Percentiles rank a stretch among this genome's conserved stretches.
Evolutionary conservation across 768 basidiomycete genomes (phyloP).

Genomic region (Mycena metata): DNA sequence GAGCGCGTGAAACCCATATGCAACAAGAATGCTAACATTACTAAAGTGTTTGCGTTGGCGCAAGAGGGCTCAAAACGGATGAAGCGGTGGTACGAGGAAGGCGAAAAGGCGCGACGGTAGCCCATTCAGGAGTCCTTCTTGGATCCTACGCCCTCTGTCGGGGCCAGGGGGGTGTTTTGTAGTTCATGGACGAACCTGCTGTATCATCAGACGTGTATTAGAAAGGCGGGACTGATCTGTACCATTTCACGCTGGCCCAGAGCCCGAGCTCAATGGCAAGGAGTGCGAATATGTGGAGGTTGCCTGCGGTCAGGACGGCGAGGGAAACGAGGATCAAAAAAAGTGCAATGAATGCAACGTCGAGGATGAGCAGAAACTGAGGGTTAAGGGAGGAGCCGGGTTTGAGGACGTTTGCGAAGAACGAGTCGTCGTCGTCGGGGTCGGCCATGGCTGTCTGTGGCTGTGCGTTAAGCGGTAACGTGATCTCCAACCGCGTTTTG

Average conservation of each 20-base stretch:
- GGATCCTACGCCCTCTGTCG: slow-evolving; percentile 32
- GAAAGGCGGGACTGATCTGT: slow-evolving; percentile 25
- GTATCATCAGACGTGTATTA: slow-evolving; percentile 36
- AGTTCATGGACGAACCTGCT: slow-evolving; percentile 79
- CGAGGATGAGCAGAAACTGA: slow-evolving; percentile 72
- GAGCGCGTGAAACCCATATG: slow-evolving; percentile 48
- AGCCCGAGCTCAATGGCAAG: slow-evolving; percentile 75
- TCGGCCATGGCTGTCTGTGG: background rate
- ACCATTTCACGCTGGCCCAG: slow-evolving; percentile 90
- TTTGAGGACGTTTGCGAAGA: slow-evolving; percentile 71
- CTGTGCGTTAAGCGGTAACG: no score
- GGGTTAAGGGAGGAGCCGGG: slow-evolving; percentile 86
- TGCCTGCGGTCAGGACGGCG: slow-evolving; percentile 73
- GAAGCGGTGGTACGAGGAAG: slow-evolving; percentile 89
- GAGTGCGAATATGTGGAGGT: slow-evolving; percentile 75
- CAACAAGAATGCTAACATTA: slow-evolving; percentile 25
- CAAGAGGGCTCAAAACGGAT: slow-evolving; percentile 85
- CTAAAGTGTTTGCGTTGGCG: slow-evolving; percentile 84
- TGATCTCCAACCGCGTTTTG: no score
- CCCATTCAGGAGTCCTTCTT: slow-evolving; percentile 49
- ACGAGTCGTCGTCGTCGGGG: slow-evolving; percentile 36
- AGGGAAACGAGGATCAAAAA: slow-evolving; percentile 70
- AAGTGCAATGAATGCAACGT: slow-evolving; percentile 70
- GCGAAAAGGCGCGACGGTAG: slow-evolving; percentile 67
- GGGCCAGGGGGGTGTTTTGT: slow-evolving; percentile 49